Base-by-base conservation (phyloP, 805 yeast species). In the Spathaspora sp. region DNA sequence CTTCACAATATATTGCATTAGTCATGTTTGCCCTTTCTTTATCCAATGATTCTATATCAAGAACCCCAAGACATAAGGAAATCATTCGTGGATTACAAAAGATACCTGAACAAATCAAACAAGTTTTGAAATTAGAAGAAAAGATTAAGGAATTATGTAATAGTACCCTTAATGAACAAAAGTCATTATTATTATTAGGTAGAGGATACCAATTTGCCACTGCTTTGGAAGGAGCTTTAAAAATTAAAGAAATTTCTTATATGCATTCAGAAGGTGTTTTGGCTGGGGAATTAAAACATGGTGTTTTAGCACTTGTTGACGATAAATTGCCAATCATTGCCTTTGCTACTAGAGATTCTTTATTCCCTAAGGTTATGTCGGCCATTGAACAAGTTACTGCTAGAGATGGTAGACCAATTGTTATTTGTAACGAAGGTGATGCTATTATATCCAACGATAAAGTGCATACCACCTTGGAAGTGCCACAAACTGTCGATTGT, bases 191-290 rank as follows among this genome's bases (percentile, higher is more conserved):
- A 64, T 80, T 94, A 62, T 81, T 94, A 57, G 99, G 99, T 55
- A 88, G 99, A 75, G 99, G 99, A 49, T 92, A 89, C 75, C 99
- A 94, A 75, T 86, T 80, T 70, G 99, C 99, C 12, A 86, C 97
- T 57, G 98, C 99, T 20, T 79, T 94, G 63, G 99, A 94, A 75
- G 99, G 99, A 67, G 99, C 99, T 11, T 82, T 94, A 65, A 94
- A 94, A 76, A 93, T 94, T 68, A 94, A 94, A 76, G 99, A 94
- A 73, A 94, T 94, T 56, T 93, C 98, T 2, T 94, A 94, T 71
- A 94, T 94, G 90, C 99, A 94, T 70, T 90, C 97, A 18, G 99
- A 94, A 76, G 99, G 99, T 77, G 97, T 94, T 49, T 83, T 94
- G 58, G 99, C 99, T 19, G 99, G 99, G 70, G 99, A 94, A 75